Conservation (phyloP, 306 rosid genomes). For the Begonia peltatifolia region DNA sequence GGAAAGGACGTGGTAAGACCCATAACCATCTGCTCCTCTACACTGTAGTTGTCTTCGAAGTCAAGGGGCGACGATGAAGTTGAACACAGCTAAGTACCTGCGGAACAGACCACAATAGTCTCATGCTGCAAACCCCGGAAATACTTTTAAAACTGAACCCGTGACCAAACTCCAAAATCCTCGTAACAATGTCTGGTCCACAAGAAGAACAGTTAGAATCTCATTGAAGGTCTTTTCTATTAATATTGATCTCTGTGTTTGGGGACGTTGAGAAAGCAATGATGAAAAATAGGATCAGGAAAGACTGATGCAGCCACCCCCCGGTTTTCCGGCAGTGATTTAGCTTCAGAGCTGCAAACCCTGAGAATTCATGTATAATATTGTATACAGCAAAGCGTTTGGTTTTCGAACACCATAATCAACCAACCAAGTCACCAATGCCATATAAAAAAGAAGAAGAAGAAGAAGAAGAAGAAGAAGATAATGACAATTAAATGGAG, state of each 20-base stretch:
- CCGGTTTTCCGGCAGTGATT: conserved; percentile 23
- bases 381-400: conserved; percentile 38
- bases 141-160: conserved; percentile 11
- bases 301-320: conserved; percentile 81
- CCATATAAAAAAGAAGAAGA: too few species aligned
- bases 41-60: too few species aligned
- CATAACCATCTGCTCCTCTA: too few species aligned
- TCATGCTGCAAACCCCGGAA: too few species aligned
- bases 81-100: too few species aligned
- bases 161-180: conserved; percentile 63
- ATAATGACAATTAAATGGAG: too few species aligned
- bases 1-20: too few species aligned
- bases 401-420: conserved; percentile 18
- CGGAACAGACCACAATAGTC: too few species aligned
- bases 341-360: conserved; percentile 75
- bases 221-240: conserved; percentile 6
- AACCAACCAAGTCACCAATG: background rate
- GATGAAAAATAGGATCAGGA: conserved; percentile 45
- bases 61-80: too few species aligned
- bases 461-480: too few species aligned
- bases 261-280: conserved; percentile 47
- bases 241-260: conserved; percentile 25
- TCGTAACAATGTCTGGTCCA: conserved; percentile 13
- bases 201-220: conserved; percentile 15
- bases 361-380: conserved; percentile 69